These are phyloP conservation scores for Davidsoniella neocaledoniae DNA, from an alignment of 2,329 filamentous ascomycete genomes.

Conservation along the genomic window DNA sequence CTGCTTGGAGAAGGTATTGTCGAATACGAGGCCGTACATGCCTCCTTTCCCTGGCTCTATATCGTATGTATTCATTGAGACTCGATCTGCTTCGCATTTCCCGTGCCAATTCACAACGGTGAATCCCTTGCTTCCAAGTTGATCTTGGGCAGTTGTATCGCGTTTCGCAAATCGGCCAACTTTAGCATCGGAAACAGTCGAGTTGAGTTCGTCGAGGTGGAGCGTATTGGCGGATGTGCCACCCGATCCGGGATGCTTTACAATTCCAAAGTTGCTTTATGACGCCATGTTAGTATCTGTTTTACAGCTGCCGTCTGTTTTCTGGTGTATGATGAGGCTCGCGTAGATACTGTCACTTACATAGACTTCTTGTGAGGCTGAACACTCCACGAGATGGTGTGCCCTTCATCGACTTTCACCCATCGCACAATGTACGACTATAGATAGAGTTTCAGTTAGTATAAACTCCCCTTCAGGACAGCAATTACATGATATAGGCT, in stretches of 20 bases:
- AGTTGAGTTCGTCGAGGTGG: conserved; percentile 26
- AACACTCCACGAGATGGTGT: conserved; percentile 94
- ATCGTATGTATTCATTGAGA: conserved; percentile 77
- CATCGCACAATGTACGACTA: conserved; percentile 97
- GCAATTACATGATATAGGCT: not conserved
- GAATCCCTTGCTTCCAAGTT: conserved; percentile 50
- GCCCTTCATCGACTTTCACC: conserved; percentile 77
- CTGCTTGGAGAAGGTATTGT: conserved; percentile 97
- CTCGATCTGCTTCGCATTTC: conserved; percentile 92
- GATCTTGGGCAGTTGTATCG: conserved; percentile 44
- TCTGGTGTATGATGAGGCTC: conserved; percentile 13
- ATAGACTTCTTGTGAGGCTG: conserved; percentile 97
- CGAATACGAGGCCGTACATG: conserved; percentile 93
- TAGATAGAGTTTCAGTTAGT: conserved; percentile 12
- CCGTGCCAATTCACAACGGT: conserved; percentile 69
- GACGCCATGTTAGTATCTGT: not conserved
- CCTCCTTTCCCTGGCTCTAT: conserved; percentile 59
- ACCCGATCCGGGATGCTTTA: conserved; percentile 79
- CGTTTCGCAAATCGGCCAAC: conserved; percentile 34
- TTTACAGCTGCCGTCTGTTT: not conserved
- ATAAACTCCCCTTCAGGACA: conserved; percentile 13
- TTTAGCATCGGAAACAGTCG: conserved; percentile 29
- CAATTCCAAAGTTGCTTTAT: conserved; percentile 80
- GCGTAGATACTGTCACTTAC: conserved; percentile 24
- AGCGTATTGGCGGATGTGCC: conserved; percentile 30